Evolutionary conservation across 345 rosid species (phyloP).

Genomic region (Sonneratia alba): DNA sequence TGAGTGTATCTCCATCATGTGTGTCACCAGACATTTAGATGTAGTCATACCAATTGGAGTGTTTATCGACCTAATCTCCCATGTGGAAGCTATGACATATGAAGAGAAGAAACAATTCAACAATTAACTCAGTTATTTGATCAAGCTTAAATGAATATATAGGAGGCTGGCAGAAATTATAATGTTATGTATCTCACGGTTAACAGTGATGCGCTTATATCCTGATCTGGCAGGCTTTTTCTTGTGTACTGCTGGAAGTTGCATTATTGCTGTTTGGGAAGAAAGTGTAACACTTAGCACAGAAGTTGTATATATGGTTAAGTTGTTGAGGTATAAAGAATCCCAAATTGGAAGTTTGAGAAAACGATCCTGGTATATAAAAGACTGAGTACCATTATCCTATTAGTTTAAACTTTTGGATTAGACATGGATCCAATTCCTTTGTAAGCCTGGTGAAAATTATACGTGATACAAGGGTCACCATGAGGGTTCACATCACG

Average conservation of each 20-base stretch:
- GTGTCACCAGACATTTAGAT: conserved; percentile 67
- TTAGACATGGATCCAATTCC: too few relatives aligned
- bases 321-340: too few relatives aligned
- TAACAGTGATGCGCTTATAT: conserved; percentile 69
- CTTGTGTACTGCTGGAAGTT: conserved; percentile 71
- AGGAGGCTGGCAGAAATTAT: not conserved
- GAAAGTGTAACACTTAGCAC: not conserved
- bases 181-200: conserved; percentile 44
- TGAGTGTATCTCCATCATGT: conserved; percentile 69
- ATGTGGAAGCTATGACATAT: conserved; percentile 62
- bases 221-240: conserved; percentile 70
- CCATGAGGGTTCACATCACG: too few relatives aligned
- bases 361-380: too few relatives aligned
- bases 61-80: conserved; percentile 76
- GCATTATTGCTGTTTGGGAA: conserved; percentile 65
- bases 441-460: too few relatives aligned
- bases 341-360: too few relatives aligned
- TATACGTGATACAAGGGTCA: too few relatives aligned
- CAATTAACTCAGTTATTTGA: not conserved
- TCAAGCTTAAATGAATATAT: not conserved
- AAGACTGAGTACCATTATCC: too few relatives aligned
- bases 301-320: not conserved
- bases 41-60: conserved; percentile 46
- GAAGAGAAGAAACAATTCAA: not conserved
- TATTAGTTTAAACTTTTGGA: too few relatives aligned